Base-by-base conservation (phyloP, 768 basidiomycete genomes). In the Daedalea quercina region DNA sequence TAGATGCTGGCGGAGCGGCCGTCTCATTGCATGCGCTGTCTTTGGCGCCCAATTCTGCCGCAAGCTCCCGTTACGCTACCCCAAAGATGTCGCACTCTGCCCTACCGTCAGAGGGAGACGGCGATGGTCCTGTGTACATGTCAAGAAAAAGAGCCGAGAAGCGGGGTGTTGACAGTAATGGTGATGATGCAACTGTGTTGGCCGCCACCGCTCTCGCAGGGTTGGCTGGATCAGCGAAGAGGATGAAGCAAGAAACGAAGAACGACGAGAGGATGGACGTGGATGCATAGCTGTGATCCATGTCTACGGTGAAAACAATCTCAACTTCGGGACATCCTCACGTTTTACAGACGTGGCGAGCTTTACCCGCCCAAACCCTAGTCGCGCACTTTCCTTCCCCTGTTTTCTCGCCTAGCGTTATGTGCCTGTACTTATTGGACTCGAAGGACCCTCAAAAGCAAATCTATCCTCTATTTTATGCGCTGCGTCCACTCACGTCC, bases 21-120 rank as follows among this genome's bases (percentile, higher is more conserved):
- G 55, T 44, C 28, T 54, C 52, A 46, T 54, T 65, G 20, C 58
- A 65, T 50, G 58, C 57, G 43, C 61, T 65, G 20, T 57, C 63
- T 50, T 51, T 65, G 28, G 51, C 59, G 9, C 51, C 59, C 3
- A 34, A 23, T 17, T 58, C 60, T 17, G 57, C 56, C 11, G 45
- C 59, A 44, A 54, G 57, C 43, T 58, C 57, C 42, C 57, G 63
- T 31, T 57, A 54, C 37, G 47, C 59, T 46, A 64, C 63, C 26
- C 63, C 63, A 17, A 60, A 58, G 54, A 58, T 54, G 41, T 45
- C 50, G 20, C 26, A 59, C 42, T 35, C 58, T 28, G 50, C 56
- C 4, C 44, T 64, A n/a, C 50, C 60, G 44, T 55, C 62, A 1
- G 63, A 64, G 52, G 57, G 58, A 15, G 60, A 59, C 7, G 28